Evolutionary conservation across 345 rosid genomes (phyloP), one percentile per base, ranked within the genome.

Genomic region (Brassica juncea): DNA sequence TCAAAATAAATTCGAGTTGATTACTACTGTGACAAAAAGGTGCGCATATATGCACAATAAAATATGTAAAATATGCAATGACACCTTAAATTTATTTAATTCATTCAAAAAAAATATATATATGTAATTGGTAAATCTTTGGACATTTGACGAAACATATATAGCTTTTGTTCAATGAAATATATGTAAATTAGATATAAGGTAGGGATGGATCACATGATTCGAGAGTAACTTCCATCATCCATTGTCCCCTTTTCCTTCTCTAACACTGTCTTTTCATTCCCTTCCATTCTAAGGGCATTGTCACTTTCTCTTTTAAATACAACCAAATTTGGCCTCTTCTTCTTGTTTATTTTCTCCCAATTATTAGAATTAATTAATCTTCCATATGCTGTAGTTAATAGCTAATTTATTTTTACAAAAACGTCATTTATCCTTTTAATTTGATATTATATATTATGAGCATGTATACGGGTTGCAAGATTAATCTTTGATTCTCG

Each of bases 201-300:
- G 63, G 57, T 58, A 68, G 74, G 61, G 78, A 73, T 68, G 66
- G 65, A 79, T 79, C 79, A 73, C 82, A 80, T 74, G 82, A 74
- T 80, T 80, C 63, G 75, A 80, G 78, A 73, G 82, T 35, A 79
- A 73, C 64, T 44, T 79, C 82, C 82, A 79, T 79, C 78, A 79
- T 73, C 78, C 25, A 74, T 74, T 80, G 82, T 80, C 82, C n/a
- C 78, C 82, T 73, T 60, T 79, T 67, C 70, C 70, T 73, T 73
- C 74, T 65, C 71, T 80, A 80, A 80, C 79, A 80, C 79, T 68
- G 79, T 80, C 82, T 80, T 80, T 73, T 80, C 79, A 80, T 80
- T 74, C 75, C 66, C 78, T 80, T 80, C 75, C 79, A 74, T 80
- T 80, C 82, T 74, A 68, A 80, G 75, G 75, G 66, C 79, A 80